Conservation (phyloP, 768 basidiomycete genomes). For the Nevesoporus exiguus region DNA sequence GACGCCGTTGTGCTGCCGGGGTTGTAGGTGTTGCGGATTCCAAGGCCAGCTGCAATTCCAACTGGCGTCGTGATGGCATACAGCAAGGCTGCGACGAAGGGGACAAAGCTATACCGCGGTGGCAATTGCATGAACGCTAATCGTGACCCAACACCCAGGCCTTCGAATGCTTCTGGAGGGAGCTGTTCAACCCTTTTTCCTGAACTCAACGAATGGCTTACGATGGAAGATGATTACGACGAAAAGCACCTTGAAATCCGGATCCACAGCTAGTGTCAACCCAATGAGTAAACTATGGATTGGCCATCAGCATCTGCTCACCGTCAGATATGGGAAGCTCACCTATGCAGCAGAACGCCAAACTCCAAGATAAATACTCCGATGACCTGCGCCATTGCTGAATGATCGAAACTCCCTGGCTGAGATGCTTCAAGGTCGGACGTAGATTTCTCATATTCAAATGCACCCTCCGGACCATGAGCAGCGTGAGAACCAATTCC, state of each 20-base stretch:
- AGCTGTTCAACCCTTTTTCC: neutral
- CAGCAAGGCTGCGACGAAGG: slow-evolving; percentile 54
- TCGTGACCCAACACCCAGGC: slow-evolving; percentile 88
- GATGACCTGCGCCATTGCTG: slow-evolving; percentile 65
- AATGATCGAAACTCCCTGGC: slow-evolving; percentile 34
- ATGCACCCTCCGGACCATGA: slow-evolving; percentile 60
- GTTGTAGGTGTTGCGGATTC: slow-evolving; percentile 75
- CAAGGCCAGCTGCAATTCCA: slow-evolving; percentile 84
- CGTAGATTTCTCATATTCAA: slow-evolving; percentile 3
- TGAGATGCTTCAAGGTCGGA: slow-evolving; percentile 30
- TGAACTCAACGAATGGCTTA: slow-evolving; percentile 39
- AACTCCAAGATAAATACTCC: slow-evolving; percentile 93
- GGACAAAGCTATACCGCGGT: slow-evolving; percentile 49
- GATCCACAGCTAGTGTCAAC: slow-evolving; percentile 86
- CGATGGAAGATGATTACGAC: slow-evolving; percentile 90
- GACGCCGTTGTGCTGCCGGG: slow-evolving; percentile 70
- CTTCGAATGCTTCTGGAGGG: slow-evolving; percentile 82
- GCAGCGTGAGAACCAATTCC: slow-evolving; percentile 55
- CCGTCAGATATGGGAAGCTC: neutral
- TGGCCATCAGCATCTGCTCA: neutral
- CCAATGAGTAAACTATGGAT: slow-evolving; percentile 72
- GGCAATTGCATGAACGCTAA: slow-evolving; percentile 73
- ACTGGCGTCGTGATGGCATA: slow-evolving; percentile 83
- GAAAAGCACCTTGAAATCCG: slow-evolving; percentile 80
- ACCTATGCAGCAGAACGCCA: slow-evolving; percentile 86